Evolutionary conservation across 495 filamentous ascomycete genomes (phyloP).

Genomic region (Aspergillus biplanus): DNA sequence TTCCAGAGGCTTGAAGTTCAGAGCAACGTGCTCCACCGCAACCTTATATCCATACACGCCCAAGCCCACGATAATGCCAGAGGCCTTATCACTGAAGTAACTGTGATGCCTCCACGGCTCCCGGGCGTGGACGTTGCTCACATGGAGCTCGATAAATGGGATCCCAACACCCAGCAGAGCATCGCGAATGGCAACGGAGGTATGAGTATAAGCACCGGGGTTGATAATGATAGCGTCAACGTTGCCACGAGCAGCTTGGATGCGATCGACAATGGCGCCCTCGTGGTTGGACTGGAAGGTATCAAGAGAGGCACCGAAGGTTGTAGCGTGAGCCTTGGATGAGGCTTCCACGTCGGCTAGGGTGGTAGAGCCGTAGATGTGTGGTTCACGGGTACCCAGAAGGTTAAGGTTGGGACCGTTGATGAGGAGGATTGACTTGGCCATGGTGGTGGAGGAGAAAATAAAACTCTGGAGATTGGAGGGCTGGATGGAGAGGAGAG

Average conservation of each 20-base stretch:
- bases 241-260: conserved; percentile 55
- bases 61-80: conserved; percentile 67
- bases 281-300: conserved; percentile 71
- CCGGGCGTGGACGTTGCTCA: conserved; percentile 68
- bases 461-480: background rate
- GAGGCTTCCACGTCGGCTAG: conserved; percentile 59
- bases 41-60: conserved; percentile 71
- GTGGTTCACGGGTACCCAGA: conserved; percentile 70
- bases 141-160: conserved; percentile 73
- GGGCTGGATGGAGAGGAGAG: no score
- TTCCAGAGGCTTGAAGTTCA: conserved; percentile 44
- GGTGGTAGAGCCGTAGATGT: conserved; percentile 69
- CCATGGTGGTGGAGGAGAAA: conserved; percentile 30
- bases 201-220: conserved; percentile 70
- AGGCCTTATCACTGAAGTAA: conserved; percentile 72
- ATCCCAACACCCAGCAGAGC: conserved; percentile 64
- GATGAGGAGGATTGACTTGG: conserved; percentile 68
- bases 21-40: conserved; percentile 64
- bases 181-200: conserved; percentile 68
- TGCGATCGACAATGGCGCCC: conserved; percentile 64
- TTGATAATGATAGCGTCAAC: conserved; percentile 71
- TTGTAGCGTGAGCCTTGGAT: conserved; percentile 45
- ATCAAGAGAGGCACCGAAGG: conserved; percentile 46
- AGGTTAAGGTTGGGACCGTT: conserved; percentile 85
- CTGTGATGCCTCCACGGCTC: conserved; percentile 66